Evolutionary conservation across 2,329 filamentous ascomycete genomes (phyloP).

Genomic region (Fusarium scirpi): DNA sequence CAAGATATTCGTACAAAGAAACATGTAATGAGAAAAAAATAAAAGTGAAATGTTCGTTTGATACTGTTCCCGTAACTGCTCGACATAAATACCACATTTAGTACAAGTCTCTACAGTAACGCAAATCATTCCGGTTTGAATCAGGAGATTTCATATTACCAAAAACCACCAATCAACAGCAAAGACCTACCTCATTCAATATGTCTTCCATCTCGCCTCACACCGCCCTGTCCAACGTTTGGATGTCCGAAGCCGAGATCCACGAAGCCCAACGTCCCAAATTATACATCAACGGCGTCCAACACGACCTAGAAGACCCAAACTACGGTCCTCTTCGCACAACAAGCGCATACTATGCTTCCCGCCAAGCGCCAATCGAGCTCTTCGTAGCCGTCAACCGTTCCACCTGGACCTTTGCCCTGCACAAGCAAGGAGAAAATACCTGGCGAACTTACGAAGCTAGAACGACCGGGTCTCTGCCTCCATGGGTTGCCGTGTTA

Average conservation of each 20-base stretch:
- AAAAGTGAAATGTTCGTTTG: too few relatives aligned
- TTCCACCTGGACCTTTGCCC: neutral
- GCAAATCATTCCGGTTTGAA: neutral
- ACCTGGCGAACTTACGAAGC: neutral
- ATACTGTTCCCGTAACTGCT: too few relatives aligned
- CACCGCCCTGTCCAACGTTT: fast-evolving
- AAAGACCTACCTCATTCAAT: neutral
- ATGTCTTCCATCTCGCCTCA: neutral
- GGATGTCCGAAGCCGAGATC: neutral
- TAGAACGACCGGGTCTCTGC: fast-evolving
- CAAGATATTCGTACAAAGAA: too few relatives aligned
- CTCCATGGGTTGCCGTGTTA: neutral
- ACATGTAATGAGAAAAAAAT: too few relatives aligned
- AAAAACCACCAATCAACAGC: fast-evolving
- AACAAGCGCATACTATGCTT: neutral
- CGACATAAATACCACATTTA: neutral
- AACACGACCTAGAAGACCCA: neutral
- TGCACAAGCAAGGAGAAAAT: fast-evolving
- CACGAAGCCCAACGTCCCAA: neutral
- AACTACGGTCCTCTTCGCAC: neutral
- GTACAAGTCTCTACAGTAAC: too few relatives aligned
- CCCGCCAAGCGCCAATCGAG: neutral
- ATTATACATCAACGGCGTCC: neutral
- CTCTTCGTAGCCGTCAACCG: neutral
- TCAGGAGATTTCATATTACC: fast-evolving